phyloP scores from a whole-genome alignment of 805 yeast species.

The Jamesozyma rosinii region DNA sequence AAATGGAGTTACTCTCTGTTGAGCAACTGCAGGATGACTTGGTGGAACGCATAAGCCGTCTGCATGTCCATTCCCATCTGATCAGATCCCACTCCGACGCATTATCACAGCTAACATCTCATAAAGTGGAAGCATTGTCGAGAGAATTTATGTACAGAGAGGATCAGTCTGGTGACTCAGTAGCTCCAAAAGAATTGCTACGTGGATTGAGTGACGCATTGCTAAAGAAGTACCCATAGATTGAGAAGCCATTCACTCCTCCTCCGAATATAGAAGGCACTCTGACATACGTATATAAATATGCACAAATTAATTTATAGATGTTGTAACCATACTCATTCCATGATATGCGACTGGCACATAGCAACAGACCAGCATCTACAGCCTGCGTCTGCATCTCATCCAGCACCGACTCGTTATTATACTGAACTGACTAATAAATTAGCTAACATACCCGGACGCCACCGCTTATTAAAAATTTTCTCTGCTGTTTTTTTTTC shows the following conservation, averaged over 20 bases:
- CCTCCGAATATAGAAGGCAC: not conserved
- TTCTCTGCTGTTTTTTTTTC: not conserved
- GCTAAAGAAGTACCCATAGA: constrained; percentile 1
- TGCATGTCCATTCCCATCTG: constrained; percentile 19
- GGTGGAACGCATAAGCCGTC: constrained; percentile 12
- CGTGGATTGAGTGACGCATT: constrained; percentile 21
- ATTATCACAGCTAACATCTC: constrained; percentile 11
- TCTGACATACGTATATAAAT: not conserved
- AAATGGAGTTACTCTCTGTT: not conserved
- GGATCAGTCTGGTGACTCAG: not conserved
- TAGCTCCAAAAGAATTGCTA: constrained; percentile 13
- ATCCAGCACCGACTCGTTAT: too few species aligned
- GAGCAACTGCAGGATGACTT: constrained; percentile 10
- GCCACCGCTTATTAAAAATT: not conserved
- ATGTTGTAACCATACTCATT: constrained; percentile 3
- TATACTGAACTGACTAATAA: not conserved
- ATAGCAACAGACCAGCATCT: too few species aligned
- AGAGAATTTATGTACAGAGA: constrained; percentile 8
- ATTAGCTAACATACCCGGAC: not conserved
- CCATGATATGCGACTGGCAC: too few species aligned
- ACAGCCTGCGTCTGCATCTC: too few species aligned
- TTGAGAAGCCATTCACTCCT: too few species aligned
- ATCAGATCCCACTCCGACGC: constrained; percentile 19
- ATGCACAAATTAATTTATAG: not conserved
- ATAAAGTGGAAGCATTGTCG: constrained; percentile 14